Percentiles rank a stretch among this genome's conserved stretches.
Evolutionary conservation across 768 basidiomycete species (phyloP).

Genomic region (Suillus paluster): DNA sequence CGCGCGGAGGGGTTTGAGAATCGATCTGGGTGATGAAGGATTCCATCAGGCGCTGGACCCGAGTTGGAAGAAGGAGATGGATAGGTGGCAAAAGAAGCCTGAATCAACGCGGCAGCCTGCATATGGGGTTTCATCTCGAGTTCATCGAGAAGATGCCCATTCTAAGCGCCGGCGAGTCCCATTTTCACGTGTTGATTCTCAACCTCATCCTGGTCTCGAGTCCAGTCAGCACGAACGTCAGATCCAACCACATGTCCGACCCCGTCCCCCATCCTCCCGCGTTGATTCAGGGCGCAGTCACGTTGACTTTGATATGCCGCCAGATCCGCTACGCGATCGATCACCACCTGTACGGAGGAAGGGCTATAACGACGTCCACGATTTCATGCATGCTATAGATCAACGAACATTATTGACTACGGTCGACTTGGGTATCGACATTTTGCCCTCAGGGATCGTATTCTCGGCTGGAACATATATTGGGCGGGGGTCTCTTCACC

Average conservation of each 20-base stretch:
- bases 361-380: constrained; percentile 7
- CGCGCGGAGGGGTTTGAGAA: constrained; percentile 38
- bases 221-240: not conserved
- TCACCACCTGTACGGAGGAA: constrained; percentile 8
- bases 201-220: constrained; percentile 13
- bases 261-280: not conserved
- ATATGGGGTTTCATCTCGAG: constrained; percentile 6
- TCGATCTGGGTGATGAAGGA: constrained; percentile 49
- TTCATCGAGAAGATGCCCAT: constrained; percentile 16
- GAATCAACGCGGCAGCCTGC: constrained; percentile 17
- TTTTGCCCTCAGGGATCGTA: constrained; percentile 53
- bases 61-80: constrained; percentile 35
- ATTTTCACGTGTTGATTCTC: constrained; percentile 13
- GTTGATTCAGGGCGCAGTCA: not conserved
- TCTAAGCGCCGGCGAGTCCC: constrained; percentile 19
- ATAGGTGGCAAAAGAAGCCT: constrained; percentile 34
- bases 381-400: constrained; percentile 2
- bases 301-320: constrained; percentile 1
- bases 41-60: constrained; percentile 49
- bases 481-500: constrained; percentile 61
- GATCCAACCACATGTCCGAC: not conserved
- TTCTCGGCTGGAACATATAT: constrained; percentile 60
- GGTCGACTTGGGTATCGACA: constrained; percentile 55
- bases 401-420: constrained; percentile 10
- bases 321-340: not conserved